A percentile compares a stretch with the other conserved stretches of the same genome.
phyloP scores from a whole-genome alignment of 306 rosid genomes.

The Benincasa hispida region DNA sequence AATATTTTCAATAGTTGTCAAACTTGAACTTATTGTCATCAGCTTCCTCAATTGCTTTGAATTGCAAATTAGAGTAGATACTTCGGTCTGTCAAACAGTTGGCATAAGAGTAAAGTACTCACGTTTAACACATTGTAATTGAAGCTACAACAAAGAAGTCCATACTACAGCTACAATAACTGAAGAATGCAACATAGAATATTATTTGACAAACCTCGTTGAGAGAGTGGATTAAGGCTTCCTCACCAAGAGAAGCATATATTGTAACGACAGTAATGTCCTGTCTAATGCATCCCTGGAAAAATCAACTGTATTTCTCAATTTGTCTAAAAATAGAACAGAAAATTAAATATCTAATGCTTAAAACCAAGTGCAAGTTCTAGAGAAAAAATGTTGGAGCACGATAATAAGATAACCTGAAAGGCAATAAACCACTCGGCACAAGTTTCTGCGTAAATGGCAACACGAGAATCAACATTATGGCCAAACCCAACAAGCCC shows the following conservation, averaged over 20 bases:
- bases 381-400: neutral
- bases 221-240: constrained; percentile 78
- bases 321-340: constrained; percentile 2
- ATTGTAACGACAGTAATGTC: constrained; percentile 73
- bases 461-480: constrained; percentile 46
- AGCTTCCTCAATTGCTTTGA: constrained; percentile 65
- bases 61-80: constrained; percentile 66
- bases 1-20: constrained; percentile 42
- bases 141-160: constrained; percentile 3
- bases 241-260: constrained; percentile 88
- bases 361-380: neutral
- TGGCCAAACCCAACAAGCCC: constrained; percentile 71
- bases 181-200: constrained; percentile 10
- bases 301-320: constrained; percentile 5
- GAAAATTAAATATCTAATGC: neutral
- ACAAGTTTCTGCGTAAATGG: constrained; percentile 65
- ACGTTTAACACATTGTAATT: constrained; percentile 1
- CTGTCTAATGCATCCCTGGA: constrained; percentile 85
- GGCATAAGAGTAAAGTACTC: constrained; percentile 17
- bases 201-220: constrained; percentile 51
- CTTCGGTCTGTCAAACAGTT: constrained; percentile 53
- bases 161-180: neutral
- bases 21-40: constrained; percentile 44
- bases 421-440: constrained; percentile 82
- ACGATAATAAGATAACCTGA: constrained; percentile 39